A percentile compares a stretch with the other conserved stretches of the same genome.
These are phyloP conservation scores for Cercospora janseana DNA, from an alignment of 2,329 filamentous ascomycete genomes.

Conservation along the genomic window DNA sequence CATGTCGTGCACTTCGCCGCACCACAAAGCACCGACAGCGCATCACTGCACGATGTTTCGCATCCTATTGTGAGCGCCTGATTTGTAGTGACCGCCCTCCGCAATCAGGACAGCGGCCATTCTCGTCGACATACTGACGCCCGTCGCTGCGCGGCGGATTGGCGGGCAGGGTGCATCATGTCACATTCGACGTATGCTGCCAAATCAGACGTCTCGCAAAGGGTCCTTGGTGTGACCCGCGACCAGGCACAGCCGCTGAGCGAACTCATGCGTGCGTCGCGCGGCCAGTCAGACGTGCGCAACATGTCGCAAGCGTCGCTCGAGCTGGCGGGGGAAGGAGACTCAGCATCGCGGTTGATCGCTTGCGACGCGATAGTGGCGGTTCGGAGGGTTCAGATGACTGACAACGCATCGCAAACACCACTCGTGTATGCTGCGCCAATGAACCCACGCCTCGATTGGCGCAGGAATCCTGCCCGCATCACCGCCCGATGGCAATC, in stretches of 20 bases:
- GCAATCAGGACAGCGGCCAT: slow-evolving; percentile 7
- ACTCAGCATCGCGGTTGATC: slow-evolving; percentile 9
- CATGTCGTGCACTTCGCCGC: not conserved
- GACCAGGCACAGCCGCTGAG: slow-evolving; percentile 22
- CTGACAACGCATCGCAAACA: slow-evolving; percentile 16
- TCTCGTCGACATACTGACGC: not conserved
- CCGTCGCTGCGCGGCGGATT: not conserved
- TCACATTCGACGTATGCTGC: slow-evolving; percentile 8
- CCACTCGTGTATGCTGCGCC: slow-evolving; percentile 10
- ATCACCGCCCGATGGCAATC: slow-evolving; percentile 2
- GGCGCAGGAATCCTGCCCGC: slow-evolving; percentile 1
- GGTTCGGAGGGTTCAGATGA: slow-evolving; percentile 19
- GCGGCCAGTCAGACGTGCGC: slow-evolving; percentile 16
- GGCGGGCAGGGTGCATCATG: slow-evolving; percentile 10
- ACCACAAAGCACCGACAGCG: slow-evolving; percentile 11
- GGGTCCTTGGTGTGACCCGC: slow-evolving; percentile 17
- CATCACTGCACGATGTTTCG: slow-evolving; percentile 10
- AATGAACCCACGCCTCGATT: slow-evolving; percentile 9
- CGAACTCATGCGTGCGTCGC: slow-evolving; percentile 13
- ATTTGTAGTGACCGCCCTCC: not conserved
- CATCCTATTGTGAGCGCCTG: not conserved
- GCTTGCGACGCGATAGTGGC: slow-evolving; percentile 17
- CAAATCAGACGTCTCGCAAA: slow-evolving; percentile 17
- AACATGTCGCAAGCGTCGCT: slow-evolving; percentile 5
- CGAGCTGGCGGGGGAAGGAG: not conserved